phyloP scores from a whole-genome alignment of 202 grass and related monocot genomes.

The Schoenoplectus triqueter region DNA sequence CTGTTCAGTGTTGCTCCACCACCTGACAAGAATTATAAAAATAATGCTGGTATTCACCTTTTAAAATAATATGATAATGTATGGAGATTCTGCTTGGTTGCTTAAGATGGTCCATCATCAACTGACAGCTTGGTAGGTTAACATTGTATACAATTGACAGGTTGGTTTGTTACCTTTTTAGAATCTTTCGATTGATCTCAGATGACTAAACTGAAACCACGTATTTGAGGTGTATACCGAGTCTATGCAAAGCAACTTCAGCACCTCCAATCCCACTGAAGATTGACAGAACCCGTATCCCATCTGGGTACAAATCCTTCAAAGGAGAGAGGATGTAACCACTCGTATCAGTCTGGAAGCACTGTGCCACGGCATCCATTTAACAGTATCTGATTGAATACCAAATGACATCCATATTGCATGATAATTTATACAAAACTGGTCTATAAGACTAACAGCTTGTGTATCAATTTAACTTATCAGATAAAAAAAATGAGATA shows the following conservation, averaged over 20 bases:
- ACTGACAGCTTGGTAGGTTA: neutral
- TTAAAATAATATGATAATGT: neutral
- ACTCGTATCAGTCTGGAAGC: slow-evolving; percentile 68
- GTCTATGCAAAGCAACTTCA: slow-evolving; percentile 64
- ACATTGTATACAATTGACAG: neutral
- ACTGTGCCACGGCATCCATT: slow-evolving; percentile 36
- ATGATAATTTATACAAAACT: neutral
- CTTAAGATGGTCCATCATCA: neutral
- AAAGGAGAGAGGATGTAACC: slow-evolving; percentile 64
- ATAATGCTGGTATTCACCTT: neutral
- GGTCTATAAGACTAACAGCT: neutral
- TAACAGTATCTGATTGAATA: neutral
- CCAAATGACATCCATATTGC: neutral
- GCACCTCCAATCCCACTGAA: slow-evolving; percentile 77
- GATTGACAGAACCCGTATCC: slow-evolving; percentile 73
- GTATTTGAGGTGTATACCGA: slow-evolving; percentile 71
- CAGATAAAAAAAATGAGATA: neutral
- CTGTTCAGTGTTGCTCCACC: slow-evolving; percentile 67
- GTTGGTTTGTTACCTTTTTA: slow-evolving; percentile 43
- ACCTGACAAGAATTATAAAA: slow-evolving; percentile 40
- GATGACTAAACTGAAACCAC: slow-evolving; percentile 76
- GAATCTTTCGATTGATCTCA: slow-evolving; percentile 61
- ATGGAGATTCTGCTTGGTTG: neutral
- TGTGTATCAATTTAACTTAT: neutral
- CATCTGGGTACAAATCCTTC: slow-evolving; percentile 61